Base-by-base conservation (phyloP, 768 basidiomycete genomes). In the Exidia glandulosa region DNA sequence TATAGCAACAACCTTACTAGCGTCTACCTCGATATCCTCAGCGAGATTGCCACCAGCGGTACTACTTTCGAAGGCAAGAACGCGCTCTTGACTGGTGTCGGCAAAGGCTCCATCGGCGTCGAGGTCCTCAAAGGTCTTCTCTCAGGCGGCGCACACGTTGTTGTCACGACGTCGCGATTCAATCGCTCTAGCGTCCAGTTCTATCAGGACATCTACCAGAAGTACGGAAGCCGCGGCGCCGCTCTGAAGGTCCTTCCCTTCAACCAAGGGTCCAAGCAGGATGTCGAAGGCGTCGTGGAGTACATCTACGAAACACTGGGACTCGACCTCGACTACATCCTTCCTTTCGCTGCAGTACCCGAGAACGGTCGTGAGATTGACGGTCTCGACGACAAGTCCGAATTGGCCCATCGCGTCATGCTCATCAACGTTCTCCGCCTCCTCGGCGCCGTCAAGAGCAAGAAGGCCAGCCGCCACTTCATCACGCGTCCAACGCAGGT, bases 61-160 rank as follows among this genome's bases (percentile, higher is more conserved):
- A 97, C 94, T 1, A 94, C 94, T 1, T 99, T 98, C 81, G 90
- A 95, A 73, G 95, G 94, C 78, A 99, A 98, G 81, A 98, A 98
- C 67, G 96, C 96, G 2, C 82, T 99, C 19, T 80, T 98, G 32
- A 99, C 96, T 33, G 96, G 96, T 68, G 96, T 98, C 57, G 96
- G 96, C 57, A 95, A 93, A 69, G 95, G 93, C 13, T 96, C 94
- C 3, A 99, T 99, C 65, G 96, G 96, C 60, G 90, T 96, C 56
- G 96, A 98, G 74, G 90, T 99, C 63, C 80, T 99, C 63, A 98
- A 96, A 73, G 96, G 96, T 62, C 83, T 98, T 19, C 81, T 99
- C 29, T 89, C 96, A 34, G 96, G 96, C 37, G 96, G 96, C 57
- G 93, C 94, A 16, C 94, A 92, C 65, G 90, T 97, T 62, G 89